These are phyloP conservation scores for Diaporthe humulicola DNA, from an alignment of 2,329 filamentous ascomycete species.

Conservation along the genomic window DNA sequence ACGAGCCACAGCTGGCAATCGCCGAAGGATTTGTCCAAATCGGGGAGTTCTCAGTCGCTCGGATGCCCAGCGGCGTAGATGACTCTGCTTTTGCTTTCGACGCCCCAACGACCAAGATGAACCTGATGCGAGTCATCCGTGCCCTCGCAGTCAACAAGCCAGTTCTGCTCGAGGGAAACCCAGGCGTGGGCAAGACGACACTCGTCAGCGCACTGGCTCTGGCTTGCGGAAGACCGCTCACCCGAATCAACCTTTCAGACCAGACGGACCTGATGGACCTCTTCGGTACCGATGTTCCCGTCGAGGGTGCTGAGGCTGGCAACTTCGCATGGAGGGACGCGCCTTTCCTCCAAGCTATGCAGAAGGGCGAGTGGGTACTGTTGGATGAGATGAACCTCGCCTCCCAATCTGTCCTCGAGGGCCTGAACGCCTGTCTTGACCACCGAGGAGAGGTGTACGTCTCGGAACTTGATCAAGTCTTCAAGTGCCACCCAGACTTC, in stretches of 20 bases:
- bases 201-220: constrained; percentile 87
- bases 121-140: constrained; percentile 90
- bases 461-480: constrained; percentile 93
- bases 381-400: constrained; percentile 99
- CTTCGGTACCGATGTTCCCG: constrained; percentile 95
- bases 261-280: constrained; percentile 98
- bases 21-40: constrained; percentile 70
- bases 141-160: constrained; percentile 92
- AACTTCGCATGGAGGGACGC: constrained; percentile 97
- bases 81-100: constrained; percentile 81
- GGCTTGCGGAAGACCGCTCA: constrained; percentile 84
- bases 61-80: constrained; percentile 60
- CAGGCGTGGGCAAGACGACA: constrained; percentile 98
- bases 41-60: constrained; percentile 80
- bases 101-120: constrained; percentile 89
- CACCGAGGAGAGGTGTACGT: constrained; percentile 97
- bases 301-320: constrained; percentile 91
- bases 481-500: constrained; percentile 89
- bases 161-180: constrained; percentile 93
- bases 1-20: constrained; percentile 70
- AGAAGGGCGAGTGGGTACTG: constrained; percentile 94
- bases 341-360: constrained; percentile 96
- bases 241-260: constrained; percentile 96
- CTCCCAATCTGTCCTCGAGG: constrained; percentile 95
- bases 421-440: constrained; percentile 95